Evolutionary conservation across 192 early-diverging fungal species (phyloP).

Genomic region (Umbelopsis sp.): DNA sequence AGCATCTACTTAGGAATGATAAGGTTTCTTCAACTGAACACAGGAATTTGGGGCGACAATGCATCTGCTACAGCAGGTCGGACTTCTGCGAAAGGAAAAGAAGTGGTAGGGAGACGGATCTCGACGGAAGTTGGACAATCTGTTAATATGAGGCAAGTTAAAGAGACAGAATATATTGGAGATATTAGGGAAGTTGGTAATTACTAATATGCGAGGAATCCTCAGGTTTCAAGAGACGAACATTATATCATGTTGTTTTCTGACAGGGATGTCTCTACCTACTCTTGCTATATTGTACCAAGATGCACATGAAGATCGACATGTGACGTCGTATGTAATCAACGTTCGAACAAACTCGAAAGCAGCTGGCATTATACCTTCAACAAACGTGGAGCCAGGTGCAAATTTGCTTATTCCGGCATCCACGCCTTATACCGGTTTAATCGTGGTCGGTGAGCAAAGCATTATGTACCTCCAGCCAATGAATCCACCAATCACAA

Average conservation of each 20-base stretch:
- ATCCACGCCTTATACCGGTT: conserved; percentile 55
- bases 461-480: conserved; percentile 55
- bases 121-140: conserved; percentile 5
- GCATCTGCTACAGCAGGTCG: conserved; percentile 2
- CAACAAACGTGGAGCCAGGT: conserved; percentile 45
- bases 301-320: conserved; percentile 54
- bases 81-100: conserved; percentile 21
- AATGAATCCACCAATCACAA: conserved; percentile 33
- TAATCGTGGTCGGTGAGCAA: conserved; percentile 58
- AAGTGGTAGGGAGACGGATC: conserved; percentile 11
- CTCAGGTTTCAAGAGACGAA: conserved; percentile 3
- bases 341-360: conserved; percentile 49
- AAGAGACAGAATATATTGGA: background rate
- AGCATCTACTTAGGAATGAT: conserved; percentile 72
- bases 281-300: conserved; percentile 64
- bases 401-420: conserved; percentile 63
- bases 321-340: conserved; percentile 61
- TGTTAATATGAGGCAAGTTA: conserved; percentile 19
- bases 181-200: background rate
- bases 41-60: background rate
- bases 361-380: conserved; percentile 30
- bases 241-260: conserved; percentile 3
- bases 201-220: background rate
- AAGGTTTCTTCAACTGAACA: conserved; percentile 62
- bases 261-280: conserved; percentile 26